Evolutionary conservation across 495 filamentous ascomycete genomes (phyloP).

Genomic region (Penicillium bialowiezense): DNA sequence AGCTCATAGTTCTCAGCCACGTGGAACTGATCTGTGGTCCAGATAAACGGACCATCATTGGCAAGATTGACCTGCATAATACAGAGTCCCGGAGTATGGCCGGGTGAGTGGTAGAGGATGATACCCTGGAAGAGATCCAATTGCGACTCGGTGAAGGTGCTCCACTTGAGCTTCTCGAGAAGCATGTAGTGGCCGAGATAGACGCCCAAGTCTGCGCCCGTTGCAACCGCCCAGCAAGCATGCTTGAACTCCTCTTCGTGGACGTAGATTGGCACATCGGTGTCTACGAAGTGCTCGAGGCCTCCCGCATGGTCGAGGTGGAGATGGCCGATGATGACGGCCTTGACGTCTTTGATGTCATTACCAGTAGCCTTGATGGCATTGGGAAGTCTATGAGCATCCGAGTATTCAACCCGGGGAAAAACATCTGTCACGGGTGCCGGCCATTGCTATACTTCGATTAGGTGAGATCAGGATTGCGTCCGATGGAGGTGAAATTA

Average conservation of each 20-base stretch:
- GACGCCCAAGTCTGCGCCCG: constrained; percentile 42
- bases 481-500: constrained; percentile 3
- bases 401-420: constrained; percentile 39
- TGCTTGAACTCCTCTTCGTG: constrained; percentile 51
- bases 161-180: constrained; percentile 31
- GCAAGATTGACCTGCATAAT: constrained; percentile 40
- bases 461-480: background rate
- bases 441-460: constrained; percentile 28
- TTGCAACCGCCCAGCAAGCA: constrained; percentile 46
- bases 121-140: constrained; percentile 38
- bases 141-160: constrained; percentile 27
- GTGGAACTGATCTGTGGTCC: constrained; percentile 44
- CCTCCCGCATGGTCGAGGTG: constrained; percentile 56
- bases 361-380: constrained; percentile 47
- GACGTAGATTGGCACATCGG: constrained; percentile 49
- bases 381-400: constrained; percentile 38
- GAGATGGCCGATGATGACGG: constrained; percentile 51
- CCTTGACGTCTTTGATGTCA: constrained; percentile 50
- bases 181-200: constrained; percentile 41
- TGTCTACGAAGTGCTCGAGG: constrained; percentile 47
- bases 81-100: constrained; percentile 38
- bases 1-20: constrained; percentile 36
- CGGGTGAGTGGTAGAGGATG: constrained; percentile 35
- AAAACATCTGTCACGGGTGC: constrained; percentile 44
- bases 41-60: constrained; percentile 41